Percentiles rank a stretch among this genome's conserved stretches.
These are phyloP conservation scores for Psilocybe mexicana DNA, from an alignment of 1,284 basidiomycete genomes.

Conservation along the genomic window DNA sequence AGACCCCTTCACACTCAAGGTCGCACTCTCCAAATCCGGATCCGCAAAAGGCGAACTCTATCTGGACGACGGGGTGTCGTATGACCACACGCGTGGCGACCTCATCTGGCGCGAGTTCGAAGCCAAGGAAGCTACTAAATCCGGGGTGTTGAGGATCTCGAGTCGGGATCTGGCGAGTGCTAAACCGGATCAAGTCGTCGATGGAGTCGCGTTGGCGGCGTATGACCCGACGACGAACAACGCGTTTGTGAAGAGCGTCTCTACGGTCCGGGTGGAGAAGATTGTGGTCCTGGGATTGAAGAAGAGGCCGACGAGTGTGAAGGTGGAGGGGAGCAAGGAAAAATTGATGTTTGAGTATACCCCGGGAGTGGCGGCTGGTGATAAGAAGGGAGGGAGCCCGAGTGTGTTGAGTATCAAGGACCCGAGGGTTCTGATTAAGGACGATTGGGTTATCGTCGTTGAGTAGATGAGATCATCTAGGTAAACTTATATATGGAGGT, in stretches of 20 bases:
- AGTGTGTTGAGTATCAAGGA: slow-evolving; percentile 78
- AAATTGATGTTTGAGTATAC: slow-evolving; percentile 61
- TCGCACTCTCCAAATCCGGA: slow-evolving; percentile 74
- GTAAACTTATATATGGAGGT: slow-evolving; percentile 3
- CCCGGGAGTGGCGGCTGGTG: slow-evolving; percentile 48
- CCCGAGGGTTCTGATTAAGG: slow-evolving; percentile 63
- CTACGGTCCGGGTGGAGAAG: slow-evolving; percentile 76
- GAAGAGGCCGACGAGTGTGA: slow-evolving; percentile 62
- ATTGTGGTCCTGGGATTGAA: slow-evolving; percentile 77
- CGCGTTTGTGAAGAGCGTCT: slow-evolving; percentile 66
- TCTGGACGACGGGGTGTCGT: slow-evolving; percentile 93
- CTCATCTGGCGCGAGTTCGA: slow-evolving; percentile 81
- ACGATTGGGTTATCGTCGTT: slow-evolving; percentile 72
- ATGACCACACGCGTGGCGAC: slow-evolving; percentile 75
- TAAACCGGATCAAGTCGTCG: slow-evolving; percentile 48
- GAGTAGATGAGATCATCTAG: slow-evolving; percentile 11
- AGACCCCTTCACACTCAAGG: slow-evolving; percentile 92
- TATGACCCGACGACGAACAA: slow-evolving; percentile 53
- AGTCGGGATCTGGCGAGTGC: slow-evolving; percentile 56
- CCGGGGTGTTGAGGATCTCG: slow-evolving; percentile 43
- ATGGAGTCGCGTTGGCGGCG: slow-evolving; percentile 47
- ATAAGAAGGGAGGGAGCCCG: slow-evolving; percentile 59
- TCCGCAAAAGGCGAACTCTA: slow-evolving; percentile 85
- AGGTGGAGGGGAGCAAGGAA: slow-evolving; percentile 45
- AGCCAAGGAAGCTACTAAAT: slow-evolving; percentile 49